Percentiles rank a stretch among this genome's conserved stretches.
These are phyloP conservation scores for Macrophomina pseudophaseolina DNA, from an alignment of 2,329 filamentous ascomycete genomes.

Conservation along the genomic window DNA sequence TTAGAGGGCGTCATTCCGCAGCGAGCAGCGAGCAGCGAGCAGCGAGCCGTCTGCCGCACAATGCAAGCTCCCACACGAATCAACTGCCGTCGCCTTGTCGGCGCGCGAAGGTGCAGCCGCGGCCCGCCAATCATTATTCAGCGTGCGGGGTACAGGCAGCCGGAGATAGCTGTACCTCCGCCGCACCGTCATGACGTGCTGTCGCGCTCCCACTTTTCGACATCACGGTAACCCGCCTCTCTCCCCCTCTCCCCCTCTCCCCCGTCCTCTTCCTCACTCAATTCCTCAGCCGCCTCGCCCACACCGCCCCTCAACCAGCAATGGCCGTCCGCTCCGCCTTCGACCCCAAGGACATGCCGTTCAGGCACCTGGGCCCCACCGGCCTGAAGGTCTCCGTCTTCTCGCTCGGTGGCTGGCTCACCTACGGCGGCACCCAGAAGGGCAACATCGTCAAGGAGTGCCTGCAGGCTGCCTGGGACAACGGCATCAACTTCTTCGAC, in stretches of 20 bases:
- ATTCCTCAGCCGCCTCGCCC: neutral
- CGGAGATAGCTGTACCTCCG: slow-evolving; percentile 20
- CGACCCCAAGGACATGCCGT: slow-evolving; percentile 56
- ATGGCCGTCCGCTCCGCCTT: slow-evolving; percentile 51
- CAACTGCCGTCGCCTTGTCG: neutral
- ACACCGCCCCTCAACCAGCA: slow-evolving; percentile 1
- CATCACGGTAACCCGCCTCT: neutral
- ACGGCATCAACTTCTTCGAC: slow-evolving; percentile 58
- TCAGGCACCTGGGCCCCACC: slow-evolving; percentile 52
- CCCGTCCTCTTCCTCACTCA: neutral
- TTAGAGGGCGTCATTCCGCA: neutral
- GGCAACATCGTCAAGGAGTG: slow-evolving; percentile 57
- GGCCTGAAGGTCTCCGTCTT: slow-evolving; percentile 58
- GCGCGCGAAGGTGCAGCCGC: neutral
- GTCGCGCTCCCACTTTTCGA: slow-evolving; percentile 6
- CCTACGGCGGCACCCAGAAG: slow-evolving; percentile 57
- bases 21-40: no score
- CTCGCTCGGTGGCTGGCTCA: slow-evolving; percentile 54
- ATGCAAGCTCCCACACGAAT: slow-evolving; percentile 5
- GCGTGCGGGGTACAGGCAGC: slow-evolving; percentile 11
- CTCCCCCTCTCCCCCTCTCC: no score
- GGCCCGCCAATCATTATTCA: slow-evolving; percentile 1
- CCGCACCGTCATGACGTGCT: slow-evolving; percentile 5
- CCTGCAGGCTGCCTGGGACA: slow-evolving; percentile 55
- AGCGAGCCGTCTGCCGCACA: neutral